Evolutionary conservation across 192 early-diverging fungal genomes (phyloP).

Genomic region (Podila verticillata): DNA sequence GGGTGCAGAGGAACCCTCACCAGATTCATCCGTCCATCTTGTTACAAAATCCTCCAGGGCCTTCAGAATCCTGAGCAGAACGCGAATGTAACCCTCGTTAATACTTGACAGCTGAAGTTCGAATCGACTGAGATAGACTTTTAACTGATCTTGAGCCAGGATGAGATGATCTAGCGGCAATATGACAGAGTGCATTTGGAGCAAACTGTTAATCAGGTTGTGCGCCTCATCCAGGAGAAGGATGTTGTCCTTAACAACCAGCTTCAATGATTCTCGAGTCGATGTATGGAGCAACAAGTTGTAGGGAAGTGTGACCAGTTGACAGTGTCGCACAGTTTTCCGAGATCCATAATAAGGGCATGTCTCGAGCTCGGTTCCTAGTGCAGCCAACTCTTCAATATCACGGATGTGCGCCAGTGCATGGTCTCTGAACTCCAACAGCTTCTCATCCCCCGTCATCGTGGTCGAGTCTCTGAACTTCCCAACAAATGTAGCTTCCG

Average conservation of each 20-base stretch:
- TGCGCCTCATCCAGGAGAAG: conserved; percentile 90
- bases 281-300: conserved; percentile 80
- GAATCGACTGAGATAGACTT: conserved; percentile 76
- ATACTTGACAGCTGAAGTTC: conserved; percentile 70
- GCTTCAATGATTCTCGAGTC: conserved; percentile 78
- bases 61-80: conserved; percentile 72
- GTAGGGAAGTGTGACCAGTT: conserved; percentile 91
- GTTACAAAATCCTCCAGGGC: conserved; percentile 49
- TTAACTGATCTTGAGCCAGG: conserved; percentile 64
- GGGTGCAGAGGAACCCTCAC: conserved; percentile 3
- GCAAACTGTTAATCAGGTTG: conserved; percentile 80
- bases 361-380: conserved; percentile 64
- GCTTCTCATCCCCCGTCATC: conserved; percentile 52
- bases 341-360: conserved; percentile 92
- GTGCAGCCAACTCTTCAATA: conserved; percentile 85
- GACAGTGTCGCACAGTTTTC: conserved; percentile 58
- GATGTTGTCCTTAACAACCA: conserved; percentile 72
- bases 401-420: conserved; percentile 63
- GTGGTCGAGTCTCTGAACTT: conserved; percentile 3
- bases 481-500: background rate
- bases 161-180: conserved; percentile 63
- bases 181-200: conserved; percentile 71
- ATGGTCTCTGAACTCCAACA: conserved; percentile 68
- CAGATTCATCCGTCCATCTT: conserved; percentile 10
- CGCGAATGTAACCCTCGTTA: conserved; percentile 82